Evolutionary conservation across 257 asterid genomes (phyloP), one percentile per base, ranked within the genome.

Genomic region (Coffea canephora): DNA sequence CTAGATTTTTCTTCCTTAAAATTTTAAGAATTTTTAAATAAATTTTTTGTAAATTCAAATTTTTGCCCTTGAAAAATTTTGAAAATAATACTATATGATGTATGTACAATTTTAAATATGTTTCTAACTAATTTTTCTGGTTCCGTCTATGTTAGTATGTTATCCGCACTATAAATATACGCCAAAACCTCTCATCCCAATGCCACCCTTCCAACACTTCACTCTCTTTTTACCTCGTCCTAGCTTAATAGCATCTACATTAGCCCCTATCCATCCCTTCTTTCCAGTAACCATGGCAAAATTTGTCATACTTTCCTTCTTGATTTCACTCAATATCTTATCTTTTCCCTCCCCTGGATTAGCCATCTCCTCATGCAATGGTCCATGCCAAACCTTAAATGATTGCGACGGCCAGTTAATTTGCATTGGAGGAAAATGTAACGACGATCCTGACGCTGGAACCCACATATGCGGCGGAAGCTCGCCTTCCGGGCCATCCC

Each of bases 361-460:
- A 21, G 83, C 86, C 78, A 50, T 82, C 48, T 84, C 89, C 61
- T 49, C 70, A 0, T 86, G 89, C 85, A 80, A 80, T 12, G 85
- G 82, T 14, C 81, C 84, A 12, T 84, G 89, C 78, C 39, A 36
- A 2, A 80, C 73, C 75, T 45, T 57, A 23, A 21, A 81, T 73
- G 88, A 87, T 25, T 87, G 87, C 21, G 48, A 19, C 3, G 87
- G 86, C 1, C 88, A 85, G 23, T 41, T 87, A 8, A 83, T 87
- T 15, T 82, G 88, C 84, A 84, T 80, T 0, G 15, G 46, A 0
- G 84, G 88, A 54, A 83, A 45, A 76, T 87, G 88, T 48, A 81
- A 78, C 52, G 88, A 85, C 1, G 90, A 87, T 14, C 87, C 85
- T 12, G 82, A 87, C 4, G 75, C 78, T 6, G 88, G 88, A 21